Base-by-base conservation (phyloP, 2,329 filamentous ascomycete genomes). In the Aspergillus sp. region DNA sequence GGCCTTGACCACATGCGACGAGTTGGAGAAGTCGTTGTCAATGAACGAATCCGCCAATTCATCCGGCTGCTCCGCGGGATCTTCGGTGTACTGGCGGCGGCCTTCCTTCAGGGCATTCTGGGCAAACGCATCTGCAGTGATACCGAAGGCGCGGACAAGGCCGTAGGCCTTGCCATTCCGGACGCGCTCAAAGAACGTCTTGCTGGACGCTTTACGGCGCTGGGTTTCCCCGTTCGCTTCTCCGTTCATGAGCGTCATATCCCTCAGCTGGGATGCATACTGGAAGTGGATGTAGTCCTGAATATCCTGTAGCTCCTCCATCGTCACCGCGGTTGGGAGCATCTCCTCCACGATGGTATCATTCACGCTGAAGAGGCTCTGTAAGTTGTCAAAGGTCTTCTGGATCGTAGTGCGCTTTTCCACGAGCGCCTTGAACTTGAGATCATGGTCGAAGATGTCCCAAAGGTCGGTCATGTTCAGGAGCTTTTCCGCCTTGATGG, bases 281-380 rank as follows among this genome's bases (percentile, higher is more conserved):
- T 93, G 90, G 77, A 99, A 99, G 71, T 98, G 92, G 56, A 98
- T 81, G 70, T 98, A 98, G 71, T 99, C 95, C 72, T 98, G 94
- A 21, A 99, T 79, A 75, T 99, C 95, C 73, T 99, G 95, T 17
- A 99, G 83, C 73, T 99, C 95, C 73, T 99, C 95, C 83, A 97
- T 93, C 0, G 90, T 94, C 4, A 86, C 86, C 3, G 93, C 92
- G 60, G 87, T 83, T 0, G 85, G 83, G n/a, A 95, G 84, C 83
- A 97, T 88, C 66, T 93, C 88, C 49, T 94, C 90, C 42, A 98
- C 87, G 59, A 91, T 88, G 1, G 82, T 73, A 71, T 98, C 95
- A 23, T 87, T 79, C 19, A 93, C 81, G 3, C 84, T 83, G 17
- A 86, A 79, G 5, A 96, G 77, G 1, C 79, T 79, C 70, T 87